Evolutionary conservation across 305 asterid genomes (phyloP).

Genomic region (Solanum hybrid): DNA sequence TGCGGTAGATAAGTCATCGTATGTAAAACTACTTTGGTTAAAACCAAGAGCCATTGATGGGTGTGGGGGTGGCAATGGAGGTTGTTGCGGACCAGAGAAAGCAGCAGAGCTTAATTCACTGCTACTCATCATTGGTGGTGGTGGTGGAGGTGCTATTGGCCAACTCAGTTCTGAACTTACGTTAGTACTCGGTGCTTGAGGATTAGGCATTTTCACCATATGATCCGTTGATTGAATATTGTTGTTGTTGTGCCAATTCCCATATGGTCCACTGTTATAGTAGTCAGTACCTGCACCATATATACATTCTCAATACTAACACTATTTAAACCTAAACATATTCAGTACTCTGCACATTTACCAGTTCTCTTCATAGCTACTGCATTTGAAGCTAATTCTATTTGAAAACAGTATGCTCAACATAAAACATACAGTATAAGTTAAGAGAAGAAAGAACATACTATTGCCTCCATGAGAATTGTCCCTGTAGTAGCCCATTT

Average conservation of each 20-base stretch:
- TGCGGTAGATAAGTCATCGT: conserved; percentile 42
- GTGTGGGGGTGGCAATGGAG: conserved; percentile 47
- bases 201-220: conserved; percentile 18
- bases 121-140: conserved; percentile 46
- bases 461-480: conserved; percentile 17
- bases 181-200: conserved; percentile 20
- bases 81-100: conserved; percentile 37
- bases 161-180: conserved; percentile 47
- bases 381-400: not conserved
- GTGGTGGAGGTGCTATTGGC: conserved; percentile 51
- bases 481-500: conserved; percentile 29
- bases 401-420: not conserved
- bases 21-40: conserved; percentile 53
- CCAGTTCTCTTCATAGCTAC: not conserved
- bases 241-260: conserved; percentile 26
- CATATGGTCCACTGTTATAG: conserved; percentile 15
- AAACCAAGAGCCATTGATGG: conserved; percentile 37
- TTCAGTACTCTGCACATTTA: not conserved
- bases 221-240: conserved; percentile 13
- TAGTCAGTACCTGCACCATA: conserved; percentile 17
- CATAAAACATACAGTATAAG: not conserved
- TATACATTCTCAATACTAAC: not conserved
- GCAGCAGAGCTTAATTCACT: conserved; percentile 40
- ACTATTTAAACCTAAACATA: too few relatives aligned
- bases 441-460: not conserved